Conservation (phyloP, 371 early-diverging fungal species). For the Actinomucor elegans region DNA sequence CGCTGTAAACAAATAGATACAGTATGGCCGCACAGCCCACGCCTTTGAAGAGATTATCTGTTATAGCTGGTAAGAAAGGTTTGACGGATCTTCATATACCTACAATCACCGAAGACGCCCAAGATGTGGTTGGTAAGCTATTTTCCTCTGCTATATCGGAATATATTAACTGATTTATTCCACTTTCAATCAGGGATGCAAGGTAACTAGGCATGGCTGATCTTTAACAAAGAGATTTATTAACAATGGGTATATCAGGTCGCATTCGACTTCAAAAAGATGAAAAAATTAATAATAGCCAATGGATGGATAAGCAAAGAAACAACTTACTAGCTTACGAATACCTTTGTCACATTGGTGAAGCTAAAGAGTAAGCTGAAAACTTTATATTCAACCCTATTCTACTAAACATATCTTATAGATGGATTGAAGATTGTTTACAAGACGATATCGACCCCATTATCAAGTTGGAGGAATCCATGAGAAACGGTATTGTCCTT, state of each 20-base stretch:
- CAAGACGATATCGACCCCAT: slow-evolving; percentile 80
- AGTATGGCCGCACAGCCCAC: slow-evolving; percentile 30
- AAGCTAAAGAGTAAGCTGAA: slow-evolving; percentile 92
- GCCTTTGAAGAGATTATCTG: slow-evolving; percentile 48
- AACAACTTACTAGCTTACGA: slow-evolving; percentile 95
- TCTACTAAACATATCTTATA: slow-evolving; percentile 31
- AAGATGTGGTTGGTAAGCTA: slow-evolving; percentile 44
- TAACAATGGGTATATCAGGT: too few relatives aligned
- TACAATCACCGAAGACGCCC: slow-evolving; percentile 41
- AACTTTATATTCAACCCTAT: neutral
- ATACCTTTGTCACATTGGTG: slow-evolving; percentile 98
- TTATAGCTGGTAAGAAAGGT: slow-evolving; percentile 45
- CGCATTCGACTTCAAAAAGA: slow-evolving; percentile 66
- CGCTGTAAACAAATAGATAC: too few relatives aligned
- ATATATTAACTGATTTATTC: neutral
- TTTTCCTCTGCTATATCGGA: neutral
- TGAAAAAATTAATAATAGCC: slow-evolving; percentile 51
- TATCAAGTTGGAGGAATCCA: slow-evolving; percentile 82
- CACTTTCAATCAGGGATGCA: slow-evolving; percentile 19
- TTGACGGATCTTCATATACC: slow-evolving; percentile 41
- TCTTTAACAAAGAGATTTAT: too few relatives aligned
- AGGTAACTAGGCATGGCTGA: slow-evolving; percentile 5
- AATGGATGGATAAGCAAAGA: slow-evolving; percentile 96
- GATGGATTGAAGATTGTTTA: slow-evolving; percentile 96
- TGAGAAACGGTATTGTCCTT: slow-evolving; percentile 93